phyloP scores from a whole-genome alignment of 306 rosid genomes.

The Cajanus cajan region DNA sequence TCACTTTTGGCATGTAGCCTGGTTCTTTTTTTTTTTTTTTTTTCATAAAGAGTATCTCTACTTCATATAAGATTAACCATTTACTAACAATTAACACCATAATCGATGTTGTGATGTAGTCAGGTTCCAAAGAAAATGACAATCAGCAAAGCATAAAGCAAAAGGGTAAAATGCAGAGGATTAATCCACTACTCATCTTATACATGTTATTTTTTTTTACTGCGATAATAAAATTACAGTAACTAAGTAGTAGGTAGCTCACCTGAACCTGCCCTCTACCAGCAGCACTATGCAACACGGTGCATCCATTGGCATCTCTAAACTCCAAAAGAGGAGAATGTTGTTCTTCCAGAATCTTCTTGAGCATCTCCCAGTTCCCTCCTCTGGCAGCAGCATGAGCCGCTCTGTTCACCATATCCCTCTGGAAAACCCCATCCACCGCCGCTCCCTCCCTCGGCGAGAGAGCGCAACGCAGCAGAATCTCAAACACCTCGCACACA shows the following conservation, averaged over 20 bases:
- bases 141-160: not conserved
- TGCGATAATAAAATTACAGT: constrained; percentile 6
- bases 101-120: not conserved
- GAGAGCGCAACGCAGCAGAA: constrained; percentile 54
- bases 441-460: too few relatives aligned
- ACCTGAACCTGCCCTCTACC: constrained; percentile 90
- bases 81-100: not conserved
- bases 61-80: not conserved
- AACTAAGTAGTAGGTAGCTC: not conserved
- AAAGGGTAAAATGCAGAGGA: not conserved
- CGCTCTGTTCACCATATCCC: constrained; percentile 76
- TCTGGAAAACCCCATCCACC: constrained; percentile 45
- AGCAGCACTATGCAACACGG: constrained; percentile 71
- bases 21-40: too few relatives aligned
- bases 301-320: constrained; percentile 69
- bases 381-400: constrained; percentile 90
- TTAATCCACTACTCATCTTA: too few relatives aligned
- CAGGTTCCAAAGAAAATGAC: not conserved
- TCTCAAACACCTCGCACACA: constrained; percentile 56
- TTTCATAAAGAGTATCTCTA: too few relatives aligned
- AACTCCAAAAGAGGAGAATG: constrained; percentile 42
- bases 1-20: too few relatives aligned
- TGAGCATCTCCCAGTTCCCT: constrained; percentile 76
- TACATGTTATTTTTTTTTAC: too few relatives aligned
- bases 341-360: constrained; percentile 17